Evolutionary conservation across 345 rosid species (phyloP), one percentile per base, ranked within the genome.

Genomic region (Cardamine occulta): DNA sequence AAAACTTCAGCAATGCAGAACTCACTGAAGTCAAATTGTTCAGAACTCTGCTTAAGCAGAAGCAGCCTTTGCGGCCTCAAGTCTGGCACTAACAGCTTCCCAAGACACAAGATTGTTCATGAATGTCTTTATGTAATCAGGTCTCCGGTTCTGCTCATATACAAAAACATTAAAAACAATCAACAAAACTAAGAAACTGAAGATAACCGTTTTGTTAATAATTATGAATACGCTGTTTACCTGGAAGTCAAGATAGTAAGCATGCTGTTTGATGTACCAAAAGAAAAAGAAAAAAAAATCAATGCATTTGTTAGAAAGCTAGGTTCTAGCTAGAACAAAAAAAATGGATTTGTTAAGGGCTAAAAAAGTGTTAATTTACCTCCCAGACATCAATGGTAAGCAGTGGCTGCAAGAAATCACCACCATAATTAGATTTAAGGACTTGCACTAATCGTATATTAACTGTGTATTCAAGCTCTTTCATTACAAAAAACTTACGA

Each of bases 381-480:
- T 91, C 98, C 97, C 98, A 94, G 21, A 90, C 92, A 83, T 94
- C 98, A 84, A 94, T 86, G 8, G 95, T 82, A 29, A 90, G 97
- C 73, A 94, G 88, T 21, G 96, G 96, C 98, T 91, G 97, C 89
- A 80, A 65, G 73, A 77, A 80, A 81, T 63, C 39, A 63, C 49
- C n/a, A 60, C 31, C 63, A 51, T 73, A 6, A 49, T 49, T 54
- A 54, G 39, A 64, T 29, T 23, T 54, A 34, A 60, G 61, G 52
- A 35, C 32, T 62, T 34, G 23, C 18, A 21, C 4, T 4, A 34
- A 39, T 55, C 45, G 7, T 74, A 12, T 6, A 10, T 12, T 63
- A 55, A 55, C 12, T 63, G 11, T 57, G 51, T 32, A 35, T 48
- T 48, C 12, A 66, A 66, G 32, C 32, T 40, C 26, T 1, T 48